Percentiles rank a stretch among this genome's conserved stretches.
Evolutionary conservation across 2,329 filamentous ascomycete species (phyloP).

Genomic region (Penicillium brevicompactum): DNA sequence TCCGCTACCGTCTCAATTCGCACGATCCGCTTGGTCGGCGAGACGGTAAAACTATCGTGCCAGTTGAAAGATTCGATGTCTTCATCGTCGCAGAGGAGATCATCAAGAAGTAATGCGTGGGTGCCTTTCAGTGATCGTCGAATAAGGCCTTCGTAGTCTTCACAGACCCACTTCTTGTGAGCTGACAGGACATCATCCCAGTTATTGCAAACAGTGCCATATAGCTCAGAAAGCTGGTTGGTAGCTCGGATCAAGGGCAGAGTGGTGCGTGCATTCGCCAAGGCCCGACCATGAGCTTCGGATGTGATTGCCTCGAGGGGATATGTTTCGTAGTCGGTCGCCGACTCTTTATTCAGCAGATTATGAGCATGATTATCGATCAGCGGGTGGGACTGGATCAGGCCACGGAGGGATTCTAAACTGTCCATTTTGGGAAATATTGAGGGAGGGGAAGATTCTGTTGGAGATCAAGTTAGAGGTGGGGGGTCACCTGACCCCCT

Average conservation of each 20-base stretch:
- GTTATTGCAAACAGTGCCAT: conserved; percentile 61
- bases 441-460: neutral
- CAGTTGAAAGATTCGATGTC: conserved; percentile 62
- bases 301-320: conserved; percentile 67
- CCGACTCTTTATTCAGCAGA: conserved; percentile 38
- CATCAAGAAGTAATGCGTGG: conserved; percentile 75
- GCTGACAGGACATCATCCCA: conserved; percentile 61
- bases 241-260: conserved; percentile 71
- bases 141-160: conserved; percentile 60
- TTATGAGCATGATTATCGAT: conserved; percentile 55
- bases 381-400: conserved; percentile 44
- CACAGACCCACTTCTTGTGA: conserved; percentile 49
- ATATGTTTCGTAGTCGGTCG: conserved; percentile 36
- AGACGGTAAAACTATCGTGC: conserved; percentile 67
- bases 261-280: conserved; percentile 62
- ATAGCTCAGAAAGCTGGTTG: conserved; percentile 66
- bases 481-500: too few relatives aligned
- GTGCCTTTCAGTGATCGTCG: conserved; percentile 70
- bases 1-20: conserved; percentile 75
- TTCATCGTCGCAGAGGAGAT: conserved; percentile 62
- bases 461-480: too few relatives aligned
- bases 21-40: conserved; percentile 71
- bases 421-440: conserved; percentile 21
- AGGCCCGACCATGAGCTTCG: conserved; percentile 70
- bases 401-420: conserved; percentile 34